Percentiles rank a stretch among this genome's conserved stretches.
These are phyloP conservation scores for Lachnellula occidentalis DNA, from an alignment of 2,329 filamentous ascomycete species.

Conservation along the genomic window DNA sequence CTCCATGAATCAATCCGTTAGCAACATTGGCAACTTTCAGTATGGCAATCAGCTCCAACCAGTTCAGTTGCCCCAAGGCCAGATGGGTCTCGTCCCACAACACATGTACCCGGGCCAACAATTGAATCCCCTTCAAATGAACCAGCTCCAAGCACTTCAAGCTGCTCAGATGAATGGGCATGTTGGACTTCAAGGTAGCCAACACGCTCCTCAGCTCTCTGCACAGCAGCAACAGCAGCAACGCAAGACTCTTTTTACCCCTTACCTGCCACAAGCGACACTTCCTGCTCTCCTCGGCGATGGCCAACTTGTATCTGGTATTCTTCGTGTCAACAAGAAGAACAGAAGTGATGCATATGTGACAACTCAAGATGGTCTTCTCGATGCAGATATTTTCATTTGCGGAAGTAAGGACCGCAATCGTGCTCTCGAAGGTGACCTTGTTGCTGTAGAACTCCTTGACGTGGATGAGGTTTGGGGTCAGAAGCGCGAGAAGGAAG, in stretches of 20 bases:
- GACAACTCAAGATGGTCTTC: slow-evolving; percentile 75
- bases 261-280: slow-evolving; percentile 91
- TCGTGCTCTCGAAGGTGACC: slow-evolving; percentile 89
- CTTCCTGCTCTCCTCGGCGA: slow-evolving; percentile 85
- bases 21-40: slow-evolving; percentile 79
- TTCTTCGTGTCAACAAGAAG: slow-evolving; percentile 98
- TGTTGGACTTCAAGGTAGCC: slow-evolving; percentile 61
- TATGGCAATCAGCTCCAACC: slow-evolving; percentile 84
- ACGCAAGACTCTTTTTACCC: slow-evolving; percentile 96
- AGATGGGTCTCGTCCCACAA: slow-evolving; percentile 77
- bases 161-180: slow-evolving; percentile 78
- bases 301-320: slow-evolving; percentile 91
- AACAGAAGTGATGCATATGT: slow-evolving; percentile 98
- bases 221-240: slow-evolving; percentile 80
- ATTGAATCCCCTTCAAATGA: slow-evolving; percentile 80
- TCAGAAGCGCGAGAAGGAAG: slow-evolving; percentile 98
- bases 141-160: slow-evolving; percentile 87
- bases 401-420: slow-evolving; percentile 99
- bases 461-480: slow-evolving; percentile 98
- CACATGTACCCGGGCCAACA: slow-evolving; percentile 75
- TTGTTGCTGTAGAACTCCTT: slow-evolving; percentile 91
- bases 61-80: slow-evolving; percentile 75
- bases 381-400: slow-evolving; percentile 98
- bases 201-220: slow-evolving; percentile 63
- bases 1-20: slow-evolving; percentile 82